Conservation (phyloP, 331 rosid genomes). For the Rhamnella rubrinervis region DNA sequence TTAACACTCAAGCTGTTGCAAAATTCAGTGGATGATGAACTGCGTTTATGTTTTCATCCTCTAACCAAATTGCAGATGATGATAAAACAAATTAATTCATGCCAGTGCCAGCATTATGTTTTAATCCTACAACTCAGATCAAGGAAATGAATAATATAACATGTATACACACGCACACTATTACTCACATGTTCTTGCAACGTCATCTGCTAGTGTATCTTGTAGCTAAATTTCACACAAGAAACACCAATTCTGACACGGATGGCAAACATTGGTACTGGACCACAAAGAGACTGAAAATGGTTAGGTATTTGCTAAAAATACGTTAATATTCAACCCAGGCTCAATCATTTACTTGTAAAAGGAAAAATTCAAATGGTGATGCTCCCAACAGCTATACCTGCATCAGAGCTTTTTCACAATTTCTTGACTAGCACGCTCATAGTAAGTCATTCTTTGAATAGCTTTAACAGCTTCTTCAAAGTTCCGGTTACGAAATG, state of each 20-base stretch:
- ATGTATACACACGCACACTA: too few relatives aligned
- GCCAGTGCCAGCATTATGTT: too few relatives aligned
- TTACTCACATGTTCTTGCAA: not conserved
- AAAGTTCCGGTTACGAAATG: conserved; percentile 49
- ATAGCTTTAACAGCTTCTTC: conserved; percentile 63
- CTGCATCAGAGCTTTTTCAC: conserved; percentile 55
- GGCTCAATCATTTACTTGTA: not conserved
- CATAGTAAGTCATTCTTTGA: conserved; percentile 80
- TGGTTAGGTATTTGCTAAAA: not conserved
- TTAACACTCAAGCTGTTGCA: too few relatives aligned
- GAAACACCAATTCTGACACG: not conserved
- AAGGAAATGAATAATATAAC: not conserved
- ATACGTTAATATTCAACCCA: not conserved
- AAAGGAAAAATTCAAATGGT: not conserved
- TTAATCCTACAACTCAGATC: too few relatives aligned
- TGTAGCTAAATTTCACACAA: not conserved
- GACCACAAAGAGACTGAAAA: conserved; percentile 16
- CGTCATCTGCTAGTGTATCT: not conserved
- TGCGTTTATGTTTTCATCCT: too few relatives aligned
- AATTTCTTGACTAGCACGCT: conserved; percentile 73
- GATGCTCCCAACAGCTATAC: not conserved
- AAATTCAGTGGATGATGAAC: too few relatives aligned
- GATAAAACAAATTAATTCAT: too few relatives aligned
- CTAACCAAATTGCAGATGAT: too few relatives aligned
- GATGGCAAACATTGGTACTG: not conserved